Evolutionary conservation across 2,329 filamentous ascomycete genomes (phyloP), one percentile per base, ranked within the genome.

Genomic region (Emydomyces testavorans): DNA sequence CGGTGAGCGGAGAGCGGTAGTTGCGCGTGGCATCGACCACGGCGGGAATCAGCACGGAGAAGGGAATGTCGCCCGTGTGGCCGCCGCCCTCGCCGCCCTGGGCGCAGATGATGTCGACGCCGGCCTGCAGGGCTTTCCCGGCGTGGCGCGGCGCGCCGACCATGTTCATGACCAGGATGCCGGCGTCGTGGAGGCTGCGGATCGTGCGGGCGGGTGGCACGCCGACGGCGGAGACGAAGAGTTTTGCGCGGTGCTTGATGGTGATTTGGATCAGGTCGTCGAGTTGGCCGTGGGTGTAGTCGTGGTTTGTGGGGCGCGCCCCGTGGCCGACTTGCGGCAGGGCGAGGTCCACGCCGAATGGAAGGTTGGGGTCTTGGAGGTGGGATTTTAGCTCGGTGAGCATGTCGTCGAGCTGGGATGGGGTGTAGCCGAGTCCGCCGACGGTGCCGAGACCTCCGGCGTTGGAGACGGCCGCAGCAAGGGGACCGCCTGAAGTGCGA

Each of bases 161-260:
- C 89, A 95, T 95, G 65, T 95, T 95, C 88, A 95, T 95, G 29
- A 95, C 75, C 50, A 93, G 62, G 34, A 96, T 84, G 0, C 84
- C 85, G 0, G 83, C 82, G 6, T 75, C 73, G 61, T 96, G 90
- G 37, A 96, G 72, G 38, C 79, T 71, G 56, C 85, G 79, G 49
- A 95, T 83, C 3, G 89, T 78, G 49, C 71, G 65, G 38, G 71
- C 70, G 0, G 89, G 86, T 13, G 90, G 90, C 18, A 95, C 83
- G 6, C 90, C 90, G 0, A 95, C 88, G 1, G 90, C 90, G 45
- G 75, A 80, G 35, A 95, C 87, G 61, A 96, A 95, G 41, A 95
- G 69, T 61, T 74, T 79, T 6, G 90, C 86, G n/a, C 85, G 83
- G 56, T 85, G 83, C 57, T 82, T 79, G 57, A 95, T 85, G 2